Percentiles rank a stretch among this genome's conserved stretches.
phyloP scores from a whole-genome alignment of 78 protist genomes.

The Pelomyxa schiedti region DNA sequence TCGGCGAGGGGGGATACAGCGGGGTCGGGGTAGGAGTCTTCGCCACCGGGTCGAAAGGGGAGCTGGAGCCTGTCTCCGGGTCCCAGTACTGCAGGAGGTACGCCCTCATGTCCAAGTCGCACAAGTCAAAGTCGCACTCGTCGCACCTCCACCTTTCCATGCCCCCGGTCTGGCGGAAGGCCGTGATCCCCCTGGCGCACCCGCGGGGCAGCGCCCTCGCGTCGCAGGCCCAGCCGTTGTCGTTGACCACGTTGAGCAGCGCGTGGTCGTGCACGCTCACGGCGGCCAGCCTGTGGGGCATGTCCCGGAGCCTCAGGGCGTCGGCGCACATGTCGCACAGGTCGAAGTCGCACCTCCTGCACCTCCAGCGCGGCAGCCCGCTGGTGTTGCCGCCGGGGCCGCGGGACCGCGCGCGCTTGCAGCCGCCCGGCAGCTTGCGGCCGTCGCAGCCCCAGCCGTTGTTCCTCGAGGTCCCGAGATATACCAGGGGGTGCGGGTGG shows the following conservation, averaged over 20 bases:
- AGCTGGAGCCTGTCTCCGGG: too few relatives aligned
- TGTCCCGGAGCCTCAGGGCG: too few relatives aligned
- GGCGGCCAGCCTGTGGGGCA: too few relatives aligned
- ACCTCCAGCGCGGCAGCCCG: background rate
- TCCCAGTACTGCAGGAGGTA: too few relatives aligned
- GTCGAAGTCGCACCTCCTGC: background rate
- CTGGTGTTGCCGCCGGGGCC: background rate
- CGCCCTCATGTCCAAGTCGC: too few relatives aligned
- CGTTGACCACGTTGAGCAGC: too few relatives aligned
- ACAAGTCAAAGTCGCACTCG: background rate
- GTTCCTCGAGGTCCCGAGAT: background rate
- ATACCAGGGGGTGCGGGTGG: too few relatives aligned
- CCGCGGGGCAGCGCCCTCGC: background rate
- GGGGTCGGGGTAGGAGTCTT: too few relatives aligned
- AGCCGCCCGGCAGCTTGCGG: background rate
- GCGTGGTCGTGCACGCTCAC: too few relatives aligned
- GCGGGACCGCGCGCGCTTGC: slow-evolving; percentile 1
- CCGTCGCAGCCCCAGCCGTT: slow-evolving; percentile 1
- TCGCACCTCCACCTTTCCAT: background rate
- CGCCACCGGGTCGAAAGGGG: too few relatives aligned
- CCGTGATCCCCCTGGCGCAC: background rate
- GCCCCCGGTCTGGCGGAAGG: background rate
- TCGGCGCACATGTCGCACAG: too few relatives aligned
- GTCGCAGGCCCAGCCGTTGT: slow-evolving; percentile 1
- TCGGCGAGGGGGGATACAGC: too few relatives aligned